Evolutionary conservation across 805 yeast genomes (phyloP), one percentile per base, ranked within the genome.

Genomic region (Ascoidea rubescens): DNA sequence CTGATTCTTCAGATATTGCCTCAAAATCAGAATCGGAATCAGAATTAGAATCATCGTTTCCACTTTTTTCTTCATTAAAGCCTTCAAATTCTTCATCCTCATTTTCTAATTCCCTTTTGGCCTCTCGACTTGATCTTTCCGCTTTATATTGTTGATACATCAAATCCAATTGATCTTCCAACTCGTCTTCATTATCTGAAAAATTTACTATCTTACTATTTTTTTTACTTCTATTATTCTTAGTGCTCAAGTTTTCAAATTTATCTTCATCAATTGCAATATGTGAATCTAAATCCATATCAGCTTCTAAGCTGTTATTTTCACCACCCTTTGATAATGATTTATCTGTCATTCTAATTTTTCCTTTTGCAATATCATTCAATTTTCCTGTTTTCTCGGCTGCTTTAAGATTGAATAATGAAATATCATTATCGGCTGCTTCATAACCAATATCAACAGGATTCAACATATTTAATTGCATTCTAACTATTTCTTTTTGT

Each of bases 401-500:
- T n/a, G 77, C 69, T 61, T 80, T 84, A 64, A 93, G 73, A 62
- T 83, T 87, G 71, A 93, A 93, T 54, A 88, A 71, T 8, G 43
- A 37, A 37, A 37, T 14, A 37, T 37, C 96, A 54, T 79, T 72
- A 51, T 77, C 77, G 16, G 87, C 91, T 16, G 96, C 96, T 64
- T 93, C 99, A 52, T 87, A 73, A 76, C 98, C 97, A 56, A 93
- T 81, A 62, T 89, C 95, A 71, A 77, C 79, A 62, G 95, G 96
- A 5, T 96, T 87, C 54, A 86, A 72, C 96, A 93, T 90, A 66
- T 87, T 87, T 91, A 93, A 83, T 70, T 93, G 97, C 86, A 88
- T 83, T 71, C 98, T 79, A 49, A 77, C 73, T 49, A 91, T 78
- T 64, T 91, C 97, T 66, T 85, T 87, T 65, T 88, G 96, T 62